Evolutionary conservation across 2,329 filamentous ascomycete species (phyloP), one percentile per base, ranked within the genome.

Genomic region (Fusarium xyrophilum): DNA sequence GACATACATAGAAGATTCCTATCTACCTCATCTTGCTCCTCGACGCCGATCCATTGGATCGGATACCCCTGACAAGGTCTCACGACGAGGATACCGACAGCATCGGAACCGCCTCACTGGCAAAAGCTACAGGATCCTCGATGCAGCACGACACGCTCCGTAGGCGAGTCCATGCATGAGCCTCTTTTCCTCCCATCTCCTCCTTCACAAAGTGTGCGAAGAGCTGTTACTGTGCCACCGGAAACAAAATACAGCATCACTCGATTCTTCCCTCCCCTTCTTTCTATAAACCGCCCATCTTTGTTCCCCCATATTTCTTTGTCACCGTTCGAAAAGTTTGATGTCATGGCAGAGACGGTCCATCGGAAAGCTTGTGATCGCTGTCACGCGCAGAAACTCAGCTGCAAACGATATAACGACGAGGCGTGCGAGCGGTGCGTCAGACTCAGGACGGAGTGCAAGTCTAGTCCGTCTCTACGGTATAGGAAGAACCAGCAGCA

Each of bases 311-410:
- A 17, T 65, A 56, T 72, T 68, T 59, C 61, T 25, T 36, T 15
- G n/a, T 40, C 72, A 62, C 7, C 12, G 25, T 30, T 32, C 15
- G 75, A 75, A 69, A 21, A 19, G 8, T 13, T 35, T 59, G 67
- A 73, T 69, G 75, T 68, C 71, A 80, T 80, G 79, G 70, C 77
- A 67, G 79, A 80, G 63, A 75, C 72, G 54, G 70, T 76, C 62
- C 79, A 77, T 65, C 79, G 82, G 58, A 82, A 80, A 59, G 82
- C 82, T 58, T 84, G 82, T 73, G 81, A 84, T 71, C 79, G 81
- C 64, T 84, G 82, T 68, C 82, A 83, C 68, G 72, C 72, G 21
- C 81, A 83, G 69, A 84, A 83, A 71, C 76, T 84, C 60, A 80
- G 79, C 66, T 83, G 81, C 74, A 83, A 80, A 69, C 78, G 82